Evolutionary conservation across 306 rosid genomes (phyloP).

Genomic region (Cucurbita moschata): DNA sequence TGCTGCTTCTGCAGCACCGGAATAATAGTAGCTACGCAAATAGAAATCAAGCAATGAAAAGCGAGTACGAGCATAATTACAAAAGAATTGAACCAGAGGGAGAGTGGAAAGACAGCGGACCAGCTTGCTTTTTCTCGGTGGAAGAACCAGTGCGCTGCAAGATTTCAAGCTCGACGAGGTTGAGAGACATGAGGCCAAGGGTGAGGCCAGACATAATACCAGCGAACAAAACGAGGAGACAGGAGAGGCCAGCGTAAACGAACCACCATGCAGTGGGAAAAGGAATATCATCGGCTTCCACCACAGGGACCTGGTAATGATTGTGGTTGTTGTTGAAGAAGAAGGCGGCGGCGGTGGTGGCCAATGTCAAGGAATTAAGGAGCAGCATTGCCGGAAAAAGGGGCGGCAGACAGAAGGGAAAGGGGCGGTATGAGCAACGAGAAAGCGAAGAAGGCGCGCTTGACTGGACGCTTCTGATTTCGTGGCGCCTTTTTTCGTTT

Average conservation of each 20-base stretch:
- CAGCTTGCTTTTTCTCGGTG: constrained; percentile 67
- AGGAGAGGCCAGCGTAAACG: constrained; percentile 45
- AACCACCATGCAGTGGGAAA: constrained; percentile 61
- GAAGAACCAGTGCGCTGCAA: constrained; percentile 54
- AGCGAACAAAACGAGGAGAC: constrained; percentile 57
- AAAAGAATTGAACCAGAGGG: not conserved
- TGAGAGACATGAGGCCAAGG: constrained; percentile 65
- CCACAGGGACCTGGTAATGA: constrained; percentile 13
- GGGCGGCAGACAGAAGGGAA: not conserved
- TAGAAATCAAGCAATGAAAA: not conserved
- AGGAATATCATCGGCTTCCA: constrained; percentile 36
- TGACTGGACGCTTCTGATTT: not conserved
- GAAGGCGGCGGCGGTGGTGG: not conserved
- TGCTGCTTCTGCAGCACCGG: constrained; percentile 84
- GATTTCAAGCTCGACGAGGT: constrained; percentile 73
- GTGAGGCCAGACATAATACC: constrained; percentile 96
- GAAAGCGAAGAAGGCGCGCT: not conserved
- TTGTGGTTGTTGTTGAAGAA: not conserved
- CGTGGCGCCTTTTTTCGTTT: too few relatives aligned
- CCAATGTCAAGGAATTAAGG: not conserved
- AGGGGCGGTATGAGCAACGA: not conserved
- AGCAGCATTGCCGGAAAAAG: not conserved
- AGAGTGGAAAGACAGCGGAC: constrained; percentile 12
- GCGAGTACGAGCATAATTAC: not conserved
- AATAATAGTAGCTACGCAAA: constrained; percentile 37